phyloP scores from a whole-genome alignment of 129 eudicot genomes.

The Tagetes erecta region DNA sequence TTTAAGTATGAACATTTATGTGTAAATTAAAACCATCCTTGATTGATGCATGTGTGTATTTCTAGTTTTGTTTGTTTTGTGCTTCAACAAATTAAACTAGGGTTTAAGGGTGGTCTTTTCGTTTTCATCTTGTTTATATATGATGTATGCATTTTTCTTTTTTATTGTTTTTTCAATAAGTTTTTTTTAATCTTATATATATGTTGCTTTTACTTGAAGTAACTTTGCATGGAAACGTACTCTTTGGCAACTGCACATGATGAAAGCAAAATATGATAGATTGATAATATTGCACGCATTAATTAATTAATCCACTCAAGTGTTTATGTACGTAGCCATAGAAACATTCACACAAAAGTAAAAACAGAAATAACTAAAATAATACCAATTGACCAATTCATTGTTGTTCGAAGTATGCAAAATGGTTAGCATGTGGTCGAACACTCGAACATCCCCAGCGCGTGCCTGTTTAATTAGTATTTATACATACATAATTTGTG shows the following conservation, averaged over 20 bases:
- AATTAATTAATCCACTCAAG: no score
- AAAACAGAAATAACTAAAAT: no score
- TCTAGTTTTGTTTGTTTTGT: slow-evolving; percentile 19
- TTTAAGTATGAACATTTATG: neutral
- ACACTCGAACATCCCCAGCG: no score
- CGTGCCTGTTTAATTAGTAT: no score
- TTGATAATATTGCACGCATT: no score
- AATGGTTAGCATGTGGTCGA: no score
- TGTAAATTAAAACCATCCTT: neutral
- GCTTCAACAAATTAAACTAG: slow-evolving; percentile 12
- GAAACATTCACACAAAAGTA: no score
- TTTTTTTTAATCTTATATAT: slow-evolving; percentile 14
- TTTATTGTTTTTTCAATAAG: neutral
- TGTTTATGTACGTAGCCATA: no score
- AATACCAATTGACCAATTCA: no score
- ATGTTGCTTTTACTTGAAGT: neutral
- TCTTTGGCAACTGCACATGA: neutral
- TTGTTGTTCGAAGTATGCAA: no score
- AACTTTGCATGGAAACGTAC: neutral
- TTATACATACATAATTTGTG: no score
- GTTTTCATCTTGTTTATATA: slow-evolving; percentile 3
- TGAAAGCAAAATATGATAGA: neutral
- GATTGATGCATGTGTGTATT: neutral
- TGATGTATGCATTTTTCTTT: neutral
- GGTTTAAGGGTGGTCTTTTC: slow-evolving; percentile 2